Percentiles rank a stretch among this genome's conserved stretches.
phyloP scores from a whole-genome alignment of 2,329 filamentous ascomycete species.

The Talaromyces atroroseus region DNA sequence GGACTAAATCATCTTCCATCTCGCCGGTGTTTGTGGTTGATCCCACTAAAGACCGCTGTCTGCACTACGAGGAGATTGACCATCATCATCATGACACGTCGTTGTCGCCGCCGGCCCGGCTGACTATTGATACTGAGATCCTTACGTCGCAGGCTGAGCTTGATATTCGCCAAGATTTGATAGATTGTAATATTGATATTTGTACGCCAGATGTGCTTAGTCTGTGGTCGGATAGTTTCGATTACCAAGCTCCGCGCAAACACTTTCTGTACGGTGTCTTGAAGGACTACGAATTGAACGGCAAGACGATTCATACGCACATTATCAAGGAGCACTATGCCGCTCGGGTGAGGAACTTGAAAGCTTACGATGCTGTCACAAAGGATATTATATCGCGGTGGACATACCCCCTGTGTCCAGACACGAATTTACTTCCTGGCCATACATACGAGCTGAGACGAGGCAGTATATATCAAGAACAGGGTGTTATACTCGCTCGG shows the following conservation, averaged over 20 bases:
- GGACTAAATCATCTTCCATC: conserved; percentile 69
- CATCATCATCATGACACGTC: conserved; percentile 58
- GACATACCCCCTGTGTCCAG: conserved; percentile 83
- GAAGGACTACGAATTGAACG: conserved; percentile 95
- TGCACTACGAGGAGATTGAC: conserved; percentile 91
- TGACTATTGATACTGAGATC: conserved; percentile 74
- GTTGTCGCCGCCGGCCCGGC: conserved; percentile 49
- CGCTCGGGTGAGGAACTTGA: conserved; percentile 76
- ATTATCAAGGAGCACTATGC: conserved; percentile 79
- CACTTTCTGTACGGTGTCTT: conserved; percentile 89
- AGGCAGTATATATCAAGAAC: conserved; percentile 70
- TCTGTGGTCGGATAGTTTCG: conserved; percentile 95
- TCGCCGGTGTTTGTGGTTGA: conserved; percentile 85
- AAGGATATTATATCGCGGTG: conserved; percentile 80
- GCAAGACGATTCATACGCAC: conserved; percentile 91
- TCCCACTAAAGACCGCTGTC: conserved; percentile 68
- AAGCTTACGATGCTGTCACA: conserved; percentile 83
- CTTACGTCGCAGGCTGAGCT: conserved; percentile 68
- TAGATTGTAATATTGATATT: conserved; percentile 94
- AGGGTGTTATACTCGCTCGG: conserved; percentile 66
- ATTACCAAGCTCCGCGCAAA: conserved; percentile 83
- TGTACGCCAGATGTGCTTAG: conserved; percentile 94
- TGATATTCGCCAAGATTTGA: conserved; percentile 77
- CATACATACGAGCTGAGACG: conserved; percentile 69
- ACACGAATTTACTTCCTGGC: conserved; percentile 74